phyloP scores from a whole-genome alignment of 2,329 filamentous ascomycete species.

The Xylaria arbuscula region DNA sequence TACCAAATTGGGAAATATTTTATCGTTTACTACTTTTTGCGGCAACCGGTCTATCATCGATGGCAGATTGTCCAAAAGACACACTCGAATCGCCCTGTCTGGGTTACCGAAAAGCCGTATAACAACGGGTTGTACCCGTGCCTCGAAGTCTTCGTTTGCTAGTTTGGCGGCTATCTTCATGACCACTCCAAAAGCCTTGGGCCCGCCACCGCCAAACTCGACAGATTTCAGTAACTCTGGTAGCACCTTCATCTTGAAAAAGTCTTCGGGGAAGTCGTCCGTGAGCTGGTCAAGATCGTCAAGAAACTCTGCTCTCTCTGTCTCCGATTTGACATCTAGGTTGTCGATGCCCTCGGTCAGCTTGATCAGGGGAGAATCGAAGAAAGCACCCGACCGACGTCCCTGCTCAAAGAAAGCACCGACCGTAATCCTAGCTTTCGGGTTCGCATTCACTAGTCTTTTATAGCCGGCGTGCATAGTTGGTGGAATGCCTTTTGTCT shows the following conservation, averaged over 20 bases:
- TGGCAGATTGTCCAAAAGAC: slow-evolving; percentile 86
- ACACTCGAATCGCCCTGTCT: slow-evolving; percentile 91
- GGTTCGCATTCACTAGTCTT: slow-evolving; percentile 86
- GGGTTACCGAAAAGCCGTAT: slow-evolving; percentile 90
- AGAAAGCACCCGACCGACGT: slow-evolving; percentile 83
- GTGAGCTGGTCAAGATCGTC: slow-evolving; percentile 87
- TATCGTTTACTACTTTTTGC: slow-evolving; percentile 92
- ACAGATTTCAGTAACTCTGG: slow-evolving; percentile 97
- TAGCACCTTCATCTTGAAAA: slow-evolving; percentile 96
- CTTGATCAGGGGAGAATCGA: slow-evolving; percentile 91
- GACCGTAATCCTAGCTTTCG: slow-evolving; percentile 86
- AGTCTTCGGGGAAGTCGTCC: slow-evolving; percentile 96
- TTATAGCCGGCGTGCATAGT: slow-evolving; percentile 94
- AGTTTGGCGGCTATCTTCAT: slow-evolving; percentile 92
- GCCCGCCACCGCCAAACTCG: slow-evolving; percentile 96
- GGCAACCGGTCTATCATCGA: slow-evolving; percentile 91
- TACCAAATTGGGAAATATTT: slow-evolving; percentile 96
- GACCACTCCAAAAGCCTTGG: slow-evolving; percentile 87
- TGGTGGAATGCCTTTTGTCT: slow-evolving; percentile 86
- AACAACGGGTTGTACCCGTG: slow-evolving; percentile 84
- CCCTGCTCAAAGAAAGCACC: slow-evolving; percentile 92
- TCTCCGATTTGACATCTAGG: slow-evolving; percentile 85
- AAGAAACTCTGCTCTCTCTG: slow-evolving; percentile 86
- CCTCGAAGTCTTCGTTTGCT: slow-evolving; percentile 88
- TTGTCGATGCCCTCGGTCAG: slow-evolving; percentile 94